These are phyloP conservation scores for Penicillium samsonianum DNA, from an alignment of 495 filamentous ascomycete genomes.

Conservation along the genomic window DNA sequence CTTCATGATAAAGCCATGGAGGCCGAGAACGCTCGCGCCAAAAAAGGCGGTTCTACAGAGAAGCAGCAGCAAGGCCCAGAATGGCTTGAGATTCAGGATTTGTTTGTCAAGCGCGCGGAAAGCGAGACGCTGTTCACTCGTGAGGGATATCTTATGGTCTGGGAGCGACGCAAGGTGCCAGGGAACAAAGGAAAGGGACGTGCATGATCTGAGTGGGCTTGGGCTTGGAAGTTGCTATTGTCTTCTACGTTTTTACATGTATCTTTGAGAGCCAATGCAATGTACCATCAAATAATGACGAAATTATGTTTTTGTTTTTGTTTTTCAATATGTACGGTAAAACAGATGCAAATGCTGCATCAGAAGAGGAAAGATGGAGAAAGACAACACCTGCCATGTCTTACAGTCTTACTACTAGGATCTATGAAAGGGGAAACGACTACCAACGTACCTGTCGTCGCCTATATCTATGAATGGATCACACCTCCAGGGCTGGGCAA, in stretches of 20 bases:
- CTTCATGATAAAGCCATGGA: slow-evolving; percentile 55
- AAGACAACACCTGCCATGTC: background rate
- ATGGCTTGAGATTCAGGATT: slow-evolving; percentile 92
- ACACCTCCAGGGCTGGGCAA: no score
- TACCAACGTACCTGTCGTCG: no score
- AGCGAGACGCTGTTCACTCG: slow-evolving; percentile 86
- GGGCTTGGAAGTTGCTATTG: background rate
- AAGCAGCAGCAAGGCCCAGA: slow-evolving; percentile 52
- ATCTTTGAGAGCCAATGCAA: slow-evolving; percentile 1
- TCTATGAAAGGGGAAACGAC: no score
- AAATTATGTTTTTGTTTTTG: slow-evolving; percentile 4
- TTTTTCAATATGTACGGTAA: background rate
- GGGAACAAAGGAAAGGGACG: slow-evolving; percentile 46
- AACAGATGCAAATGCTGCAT: background rate
- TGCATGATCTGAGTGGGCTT: slow-evolving; percentile 14
- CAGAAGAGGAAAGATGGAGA: background rate
- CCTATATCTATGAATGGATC: no score
- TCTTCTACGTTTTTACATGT: background rate
- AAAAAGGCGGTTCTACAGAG: slow-evolving; percentile 35
- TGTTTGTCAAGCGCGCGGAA: slow-evolving; percentile 85
- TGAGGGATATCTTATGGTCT: slow-evolving; percentile 94
- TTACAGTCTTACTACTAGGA: no score
- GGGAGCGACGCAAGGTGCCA: slow-evolving; percentile 77
- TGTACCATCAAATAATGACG: slow-evolving; percentile 20
- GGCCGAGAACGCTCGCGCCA: slow-evolving; percentile 37